Evolutionary conservation across 2,329 filamentous ascomycete genomes (phyloP), one percentile per base, ranked within the genome.

Genomic region (Rutstroemia sydowiana): DNA sequence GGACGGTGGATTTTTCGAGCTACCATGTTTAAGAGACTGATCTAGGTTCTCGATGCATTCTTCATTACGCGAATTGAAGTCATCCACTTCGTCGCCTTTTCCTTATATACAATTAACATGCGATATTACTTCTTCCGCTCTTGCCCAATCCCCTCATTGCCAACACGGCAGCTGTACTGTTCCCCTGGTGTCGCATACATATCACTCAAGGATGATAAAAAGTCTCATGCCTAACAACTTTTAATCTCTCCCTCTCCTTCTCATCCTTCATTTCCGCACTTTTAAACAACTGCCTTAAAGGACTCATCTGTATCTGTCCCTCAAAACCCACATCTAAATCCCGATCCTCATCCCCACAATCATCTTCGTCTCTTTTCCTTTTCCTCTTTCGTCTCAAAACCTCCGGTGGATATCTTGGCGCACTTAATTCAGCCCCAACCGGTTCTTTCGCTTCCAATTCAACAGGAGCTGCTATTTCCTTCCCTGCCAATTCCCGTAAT

Each of bases 141-240:
- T n/a, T n/a, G n/a, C n/a, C n/a, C n/a, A n/a, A n/a, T n/a, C n/a
- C n/a, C n/a, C n/a, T n/a, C n/a, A n/a, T n/a, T n/a, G n/a, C n/a
- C n/a, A n/a, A n/a, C n/a, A n/a, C n/a, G n/a, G n/a, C n/a, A n/a
- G n/a, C n/a, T n/a, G n/a, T n/a, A n/a, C n/a, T n/a, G n/a, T n/a
- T n/a, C n/a, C n/a, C n/a, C n/a, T n/a, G n/a, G n/a, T n/a, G n/a
- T n/a, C n/a, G n/a, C n/a, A n/a, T n/a, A n/a, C n/a, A n/a, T n/a
- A n/a, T n/a, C n/a, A n/a, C n/a, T 63, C 57, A 64, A 51, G 57
- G 53, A 52, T 64, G 48, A 51, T 64, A 63, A 48, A 57, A 64
- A 2, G 61, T 64, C 6, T 64, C 52, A 55, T 64, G 60, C 23
- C 45, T 48, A 2, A 49, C 40, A n/a, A n/a, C n/a, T n/a, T n/a